These are phyloP conservation scores for Salvia sclarea DNA, from an alignment of 305 asterid species.

Conservation along the genomic window DNA sequence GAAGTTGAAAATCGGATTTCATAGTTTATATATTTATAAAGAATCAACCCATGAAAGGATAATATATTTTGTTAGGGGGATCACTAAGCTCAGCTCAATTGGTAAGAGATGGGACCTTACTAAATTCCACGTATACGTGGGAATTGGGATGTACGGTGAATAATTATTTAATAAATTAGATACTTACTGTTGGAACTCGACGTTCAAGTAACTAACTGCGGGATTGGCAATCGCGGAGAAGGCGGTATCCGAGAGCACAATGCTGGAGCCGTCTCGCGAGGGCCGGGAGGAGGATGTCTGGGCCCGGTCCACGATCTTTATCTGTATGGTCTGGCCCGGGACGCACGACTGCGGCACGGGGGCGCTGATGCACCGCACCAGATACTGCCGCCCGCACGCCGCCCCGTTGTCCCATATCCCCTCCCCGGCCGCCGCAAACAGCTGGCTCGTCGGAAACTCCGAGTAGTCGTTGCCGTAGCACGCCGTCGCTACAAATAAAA, in stretches of 20 bases:
- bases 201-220: constrained; percentile 37
- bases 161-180: too few relatives aligned
- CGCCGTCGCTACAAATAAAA: constrained; percentile 50
- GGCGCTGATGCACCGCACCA: constrained; percentile 66
- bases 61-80: too few relatives aligned
- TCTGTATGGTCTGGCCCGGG: constrained; percentile 44
- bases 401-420: constrained; percentile 90
- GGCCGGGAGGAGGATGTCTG: constrained; percentile 52
- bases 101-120: too few relatives aligned
- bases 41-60: too few relatives aligned
- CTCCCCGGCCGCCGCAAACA: constrained; percentile 83
- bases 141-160: too few relatives aligned
- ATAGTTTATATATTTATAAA: too few relatives aligned
- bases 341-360: constrained; percentile 43
- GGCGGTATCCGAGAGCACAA: constrained; percentile 59
- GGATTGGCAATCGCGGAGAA: constrained; percentile 47
- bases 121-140: too few relatives aligned
- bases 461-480: constrained; percentile 55
- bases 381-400: constrained; percentile 77
- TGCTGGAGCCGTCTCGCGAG: constrained; percentile 38
- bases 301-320: constrained; percentile 71
- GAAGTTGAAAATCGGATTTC: too few relatives aligned
- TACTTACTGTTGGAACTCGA: constrained; percentile 64
- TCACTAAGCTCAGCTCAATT: too few relatives aligned
- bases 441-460: constrained; percentile 60